Base-by-base conservation (phyloP, 1,139 yeast species). In the Kodamaea alishanica region DNA sequence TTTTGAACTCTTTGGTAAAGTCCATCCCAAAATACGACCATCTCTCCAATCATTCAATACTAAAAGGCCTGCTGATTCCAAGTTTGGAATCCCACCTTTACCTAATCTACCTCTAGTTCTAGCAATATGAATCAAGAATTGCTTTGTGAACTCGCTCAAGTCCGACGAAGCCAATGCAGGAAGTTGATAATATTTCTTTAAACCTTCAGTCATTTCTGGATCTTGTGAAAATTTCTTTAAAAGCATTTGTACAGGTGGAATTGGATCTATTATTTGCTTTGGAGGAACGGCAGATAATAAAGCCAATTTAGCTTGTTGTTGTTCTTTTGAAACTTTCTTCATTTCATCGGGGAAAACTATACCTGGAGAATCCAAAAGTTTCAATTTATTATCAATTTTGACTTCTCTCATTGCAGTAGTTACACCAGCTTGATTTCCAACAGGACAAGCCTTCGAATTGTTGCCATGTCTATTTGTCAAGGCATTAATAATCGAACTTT, bases 341-440 rank as follows among this genome's bases (percentile, higher is more conserved):
- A 76, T 75, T 46, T 68, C 74, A 44, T 82, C 80, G 33, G 98
- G 97, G 79, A 92, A 92, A 30, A 94, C 97, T 48, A 92, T 92
- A 58, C 98, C 98, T 36, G 98, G 98, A 36, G 97, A 88, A 62
- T 92, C 98, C 57, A 92, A 74, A 46, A 92, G 75, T 62, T 85
- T 87, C 51, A 92, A 75, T 62, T 89, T 89, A 57, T 81, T 84
- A 60, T 92, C 98, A 45, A 92, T 77, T 65, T 92, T 92, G 44
- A 92, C 89, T 62, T 89, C 95, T 65, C 97, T 80, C 61, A 92
- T 70, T 3, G 92, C 72, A 1, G 96, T 90, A 25, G 98, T 92
- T 28, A 92, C 92, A 60, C 98, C 98, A 4, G 99, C 97, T 65
- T 86, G 94, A 55, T 95, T 94, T 33, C 98, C 99, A 26, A 87